phyloP scores from a whole-genome alignment of 2,329 filamentous ascomycete species.

The Tolypocladium pustulatum region DNA sequence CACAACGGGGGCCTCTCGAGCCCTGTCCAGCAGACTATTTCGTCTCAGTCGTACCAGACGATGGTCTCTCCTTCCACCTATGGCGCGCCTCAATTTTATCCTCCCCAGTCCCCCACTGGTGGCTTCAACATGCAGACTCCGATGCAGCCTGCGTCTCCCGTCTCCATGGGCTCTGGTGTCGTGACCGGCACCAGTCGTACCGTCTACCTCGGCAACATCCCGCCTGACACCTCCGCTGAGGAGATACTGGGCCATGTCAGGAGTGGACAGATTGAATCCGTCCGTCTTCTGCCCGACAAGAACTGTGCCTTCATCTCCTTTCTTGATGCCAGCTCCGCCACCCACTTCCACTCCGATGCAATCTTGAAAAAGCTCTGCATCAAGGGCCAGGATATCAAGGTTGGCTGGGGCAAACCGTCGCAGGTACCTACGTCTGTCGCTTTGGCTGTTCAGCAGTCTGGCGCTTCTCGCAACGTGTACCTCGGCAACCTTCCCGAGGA shows the following conservation, averaged over 20 bases:
- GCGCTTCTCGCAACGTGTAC: conserved; percentile 94
- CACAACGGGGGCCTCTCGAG: conserved; percentile 57
- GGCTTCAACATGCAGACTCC: conserved; percentile 51
- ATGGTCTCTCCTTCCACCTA: conserved; percentile 81
- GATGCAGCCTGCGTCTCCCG: conserved; percentile 59
- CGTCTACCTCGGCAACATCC: conserved; percentile 95
- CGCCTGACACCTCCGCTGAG: conserved; percentile 92
- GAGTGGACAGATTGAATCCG: conserved; percentile 98
- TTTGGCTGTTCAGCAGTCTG: conserved; percentile 94
- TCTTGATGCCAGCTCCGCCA: conserved; percentile 92
- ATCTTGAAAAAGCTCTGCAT: conserved; percentile 99
- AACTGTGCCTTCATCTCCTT: conserved; percentile 99
- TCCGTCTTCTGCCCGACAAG: conserved; percentile 92
- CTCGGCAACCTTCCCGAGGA: conserved; percentile 89
- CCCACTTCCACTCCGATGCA: conserved; percentile 98
- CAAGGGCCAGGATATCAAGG: conserved; percentile 98
- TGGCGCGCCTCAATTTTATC: conserved; percentile 71
- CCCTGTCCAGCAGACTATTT: conserved; percentile 67
- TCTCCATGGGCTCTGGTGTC: conserved; percentile 67
- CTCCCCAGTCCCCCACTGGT: conserved; percentile 79
- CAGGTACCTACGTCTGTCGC: conserved; percentile 96
- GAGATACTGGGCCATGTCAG: conserved; percentile 94
- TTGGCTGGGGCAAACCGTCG: conserved; percentile 97
- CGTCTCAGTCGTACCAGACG: conserved; percentile 72
- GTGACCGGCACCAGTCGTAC: conserved; percentile 89